phyloP scores from a whole-genome alignment of 257 asterid genomes.

The Plantago ovata region DNA sequence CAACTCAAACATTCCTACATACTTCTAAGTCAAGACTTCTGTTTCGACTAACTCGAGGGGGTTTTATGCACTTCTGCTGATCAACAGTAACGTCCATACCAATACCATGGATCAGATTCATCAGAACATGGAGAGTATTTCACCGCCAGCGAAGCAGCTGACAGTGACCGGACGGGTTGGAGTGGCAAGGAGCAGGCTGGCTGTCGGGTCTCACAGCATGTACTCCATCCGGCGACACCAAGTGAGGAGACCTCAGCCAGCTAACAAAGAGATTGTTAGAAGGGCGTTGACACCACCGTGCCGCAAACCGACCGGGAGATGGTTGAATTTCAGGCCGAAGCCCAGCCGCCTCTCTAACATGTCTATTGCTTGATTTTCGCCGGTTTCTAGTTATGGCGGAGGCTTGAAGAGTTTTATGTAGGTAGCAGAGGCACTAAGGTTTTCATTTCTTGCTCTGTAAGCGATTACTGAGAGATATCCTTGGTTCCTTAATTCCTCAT shows the following conservation, averaged over 20 bases:
- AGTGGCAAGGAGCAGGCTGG: not conserved
- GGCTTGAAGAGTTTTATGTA: not conserved
- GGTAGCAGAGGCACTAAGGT: not conserved
- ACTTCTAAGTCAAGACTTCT: no score
- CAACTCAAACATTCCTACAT: no score
- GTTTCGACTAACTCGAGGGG: no score
- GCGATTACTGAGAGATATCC: not conserved
- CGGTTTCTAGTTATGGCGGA: not conserved
- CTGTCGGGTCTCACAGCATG: no score
- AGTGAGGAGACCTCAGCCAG: constrained; percentile 6
- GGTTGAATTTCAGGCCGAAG: constrained; percentile 9
- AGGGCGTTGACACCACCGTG: constrained; percentile 11
- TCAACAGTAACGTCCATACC: not conserved
- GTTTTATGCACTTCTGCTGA: not conserved
- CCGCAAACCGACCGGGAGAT: constrained; percentile 6
- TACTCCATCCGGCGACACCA: not conserved
- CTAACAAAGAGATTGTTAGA: constrained; percentile 7
- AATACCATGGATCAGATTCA: not conserved
- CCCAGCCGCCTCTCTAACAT: constrained; percentile 13
- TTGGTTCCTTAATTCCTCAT: no score
- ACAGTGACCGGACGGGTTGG: not conserved
- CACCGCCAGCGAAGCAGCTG: constrained; percentile 1
- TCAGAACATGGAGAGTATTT: not conserved
- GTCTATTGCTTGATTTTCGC: not conserved
- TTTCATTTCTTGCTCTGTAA: not conserved